A percentile compares a stretch with the other conserved stretches of the same genome.
Evolutionary conservation across 2,329 filamentous ascomycete genomes (phyloP).

Genomic region (Calonectria henricotiae): DNA sequence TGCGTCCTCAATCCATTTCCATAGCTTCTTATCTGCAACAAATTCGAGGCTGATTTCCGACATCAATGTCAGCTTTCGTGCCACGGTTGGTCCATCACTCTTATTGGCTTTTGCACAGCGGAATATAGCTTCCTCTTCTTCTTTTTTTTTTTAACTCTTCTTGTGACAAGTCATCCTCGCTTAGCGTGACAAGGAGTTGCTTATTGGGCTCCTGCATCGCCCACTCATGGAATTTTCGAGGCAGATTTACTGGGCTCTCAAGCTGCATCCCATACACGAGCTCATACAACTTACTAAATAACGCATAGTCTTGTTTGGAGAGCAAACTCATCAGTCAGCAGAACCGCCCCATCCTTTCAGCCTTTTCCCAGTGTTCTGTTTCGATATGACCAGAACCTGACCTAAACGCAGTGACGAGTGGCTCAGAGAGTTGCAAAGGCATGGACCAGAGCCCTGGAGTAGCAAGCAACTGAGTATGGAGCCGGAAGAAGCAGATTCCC

Average conservation of each 20-base stretch:
- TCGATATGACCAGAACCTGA: neutral
- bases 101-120: neutral
- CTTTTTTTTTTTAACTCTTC: neutral
- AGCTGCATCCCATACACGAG: neutral
- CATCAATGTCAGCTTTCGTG: too few species aligned
- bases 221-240: neutral
- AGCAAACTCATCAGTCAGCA: neutral
- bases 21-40: neutral
- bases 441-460: too few species aligned
- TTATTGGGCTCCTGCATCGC: neutral
- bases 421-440: too few species aligned
- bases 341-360: neutral
- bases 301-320: neutral
- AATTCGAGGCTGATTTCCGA: neutral
- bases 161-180: neutral
- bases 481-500: neutral
- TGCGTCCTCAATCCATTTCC: neutral
- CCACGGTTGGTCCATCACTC: neutral
- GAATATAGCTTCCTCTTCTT: neutral
- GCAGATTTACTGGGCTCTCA: neutral
- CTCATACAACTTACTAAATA: neutral
- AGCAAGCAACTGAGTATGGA: neutral
- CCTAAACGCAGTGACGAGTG: neutral
- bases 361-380: neutral
- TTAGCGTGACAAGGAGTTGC: neutral